These are phyloP conservation scores for Amanita inopinata DNA, from an alignment of 768 basidiomycete genomes.

Conservation along the genomic window DNA sequence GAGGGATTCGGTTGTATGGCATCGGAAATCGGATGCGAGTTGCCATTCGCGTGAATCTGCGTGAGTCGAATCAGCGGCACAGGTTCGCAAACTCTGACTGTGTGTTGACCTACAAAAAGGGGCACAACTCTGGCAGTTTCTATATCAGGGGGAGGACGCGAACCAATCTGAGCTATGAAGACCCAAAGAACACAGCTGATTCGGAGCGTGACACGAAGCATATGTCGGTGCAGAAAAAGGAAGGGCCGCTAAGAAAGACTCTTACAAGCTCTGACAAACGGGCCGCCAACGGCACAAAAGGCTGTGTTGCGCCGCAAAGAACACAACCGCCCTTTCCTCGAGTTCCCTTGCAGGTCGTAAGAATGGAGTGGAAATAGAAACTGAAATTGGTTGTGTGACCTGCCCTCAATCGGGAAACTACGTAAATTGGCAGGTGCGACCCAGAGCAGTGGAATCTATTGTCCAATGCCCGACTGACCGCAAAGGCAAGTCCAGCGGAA, in stretches of 20 bases:
- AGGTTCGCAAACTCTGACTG: constrained; percentile 12
- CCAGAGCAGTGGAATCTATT: constrained; percentile 13
- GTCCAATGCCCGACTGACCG: constrained; percentile 12
- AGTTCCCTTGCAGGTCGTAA: too few species aligned
- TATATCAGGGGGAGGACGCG: constrained; percentile 4
- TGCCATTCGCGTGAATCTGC: constrained; percentile 16
- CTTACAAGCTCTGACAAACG: background rate
- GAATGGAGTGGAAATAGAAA: background rate
- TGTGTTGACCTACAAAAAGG: constrained; percentile 14
- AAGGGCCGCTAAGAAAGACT: background rate
- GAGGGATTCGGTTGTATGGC: constrained; percentile 23
- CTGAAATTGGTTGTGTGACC: constrained; percentile 4
- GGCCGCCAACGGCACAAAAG: background rate
- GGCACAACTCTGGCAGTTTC: constrained; percentile 11
- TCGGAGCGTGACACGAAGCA: background rate
- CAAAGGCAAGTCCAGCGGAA: background rate
- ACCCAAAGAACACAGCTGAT: background rate
- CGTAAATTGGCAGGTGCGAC: constrained; percentile 11
- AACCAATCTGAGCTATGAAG: constrained; percentile 4
- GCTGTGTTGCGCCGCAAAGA: constrained; percentile 5
- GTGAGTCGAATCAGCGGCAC: constrained; percentile 34
- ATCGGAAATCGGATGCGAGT: constrained; percentile 13
- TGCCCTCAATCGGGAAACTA: constrained; percentile 2
- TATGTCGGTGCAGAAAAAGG: background rate
- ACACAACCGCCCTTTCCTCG: too few species aligned